These are phyloP conservation scores for Nicotiana tabacum DNA, from an alignment of 257 asterid genomes.

Conservation along the genomic window DNA sequence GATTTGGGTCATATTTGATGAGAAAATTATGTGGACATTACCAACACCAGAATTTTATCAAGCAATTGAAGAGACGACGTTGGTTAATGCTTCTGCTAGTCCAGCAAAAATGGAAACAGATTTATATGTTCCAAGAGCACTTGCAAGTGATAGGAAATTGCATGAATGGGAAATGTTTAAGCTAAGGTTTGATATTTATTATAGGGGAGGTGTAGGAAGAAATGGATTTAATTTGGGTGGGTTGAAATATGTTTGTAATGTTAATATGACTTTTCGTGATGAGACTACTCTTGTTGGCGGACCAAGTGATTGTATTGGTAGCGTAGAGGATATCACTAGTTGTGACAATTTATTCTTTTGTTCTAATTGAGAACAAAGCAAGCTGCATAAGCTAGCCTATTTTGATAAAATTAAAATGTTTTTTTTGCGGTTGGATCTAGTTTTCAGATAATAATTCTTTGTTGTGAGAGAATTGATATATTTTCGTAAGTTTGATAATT, in stretches of 20 bases:
- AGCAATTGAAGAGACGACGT: background rate
- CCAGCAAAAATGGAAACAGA: conserved; percentile 7
- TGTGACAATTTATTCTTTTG: conserved; percentile 3
- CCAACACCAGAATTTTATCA: background rate
- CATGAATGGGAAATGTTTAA: conserved; percentile 4
- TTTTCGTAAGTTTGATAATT: too few relatives aligned
- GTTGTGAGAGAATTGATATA: background rate
- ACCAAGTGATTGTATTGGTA: conserved; percentile 5
- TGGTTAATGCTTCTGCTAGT: background rate
- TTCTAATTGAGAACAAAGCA: background rate
- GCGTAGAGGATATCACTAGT: background rate
- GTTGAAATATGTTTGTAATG: background rate
- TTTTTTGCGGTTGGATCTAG: background rate
- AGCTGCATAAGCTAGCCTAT: background rate
- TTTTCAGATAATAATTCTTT: background rate
- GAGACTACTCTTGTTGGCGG: conserved; percentile 11
- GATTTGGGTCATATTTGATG: background rate
- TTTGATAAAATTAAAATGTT: background rate
- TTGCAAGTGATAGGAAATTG: conserved; percentile 6
- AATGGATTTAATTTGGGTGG: conserved; percentile 12
- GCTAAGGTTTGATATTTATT: conserved; percentile 4
- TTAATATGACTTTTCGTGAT: conserved; percentile 2
- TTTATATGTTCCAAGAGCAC: conserved; percentile 8
- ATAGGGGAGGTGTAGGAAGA: conserved; percentile 10
- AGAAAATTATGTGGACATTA: conserved; percentile 10